Evolutionary conservation across 23 red algal species (phyloP), one percentile per base, ranked within the genome.

Genomic region (Pyropia haitanensis): DNA sequence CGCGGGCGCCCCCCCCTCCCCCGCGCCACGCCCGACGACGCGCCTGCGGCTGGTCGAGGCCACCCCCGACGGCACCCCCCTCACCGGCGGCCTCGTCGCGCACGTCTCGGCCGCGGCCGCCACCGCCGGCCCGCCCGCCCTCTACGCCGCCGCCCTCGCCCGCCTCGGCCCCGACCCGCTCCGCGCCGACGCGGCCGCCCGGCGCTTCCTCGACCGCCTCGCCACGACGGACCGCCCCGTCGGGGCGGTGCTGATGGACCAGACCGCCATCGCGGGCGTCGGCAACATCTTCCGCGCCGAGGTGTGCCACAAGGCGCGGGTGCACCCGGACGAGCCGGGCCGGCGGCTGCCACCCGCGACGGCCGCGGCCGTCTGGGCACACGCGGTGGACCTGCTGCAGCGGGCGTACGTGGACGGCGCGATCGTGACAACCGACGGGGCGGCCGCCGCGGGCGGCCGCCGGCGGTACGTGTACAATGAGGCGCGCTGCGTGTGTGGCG

Each of bases 201-300:
- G 5, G 0, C 18, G 18, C 17, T 51, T 71, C 18, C 39, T 25
- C 0, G 4, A 20, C 23, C 18, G 30, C n/a, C n/a, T 56, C 17
- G 22, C n/a, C 12, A 14, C 18, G 9, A 51, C 67, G 5, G 39
- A 71, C 22, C 22, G 30, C 5, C 12, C 33, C 8, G 39, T 71
- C 30, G 67, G 67, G 18, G 24, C 30, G 5, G 17, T 71, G 44
- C 67, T 71, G n/a, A 71, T 71, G 67, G 67, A 56, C 49, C 67
- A 71, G 67, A 21, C 33, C 4, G 44, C 18, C 10, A 54, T 71
- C n/a, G 67, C 67, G n/a, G 67, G 67, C 33, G 46, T 71, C 10
- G 67, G 67, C 51, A 71, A 71, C 67, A 71, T 71, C 16, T 71
- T 51, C 46, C 67, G 67, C 18, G 50, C 67, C 18, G 67, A 71